phyloP scores from a whole-genome alignment of 306 rosid genomes.

The Sesbania bispinosa region DNA sequence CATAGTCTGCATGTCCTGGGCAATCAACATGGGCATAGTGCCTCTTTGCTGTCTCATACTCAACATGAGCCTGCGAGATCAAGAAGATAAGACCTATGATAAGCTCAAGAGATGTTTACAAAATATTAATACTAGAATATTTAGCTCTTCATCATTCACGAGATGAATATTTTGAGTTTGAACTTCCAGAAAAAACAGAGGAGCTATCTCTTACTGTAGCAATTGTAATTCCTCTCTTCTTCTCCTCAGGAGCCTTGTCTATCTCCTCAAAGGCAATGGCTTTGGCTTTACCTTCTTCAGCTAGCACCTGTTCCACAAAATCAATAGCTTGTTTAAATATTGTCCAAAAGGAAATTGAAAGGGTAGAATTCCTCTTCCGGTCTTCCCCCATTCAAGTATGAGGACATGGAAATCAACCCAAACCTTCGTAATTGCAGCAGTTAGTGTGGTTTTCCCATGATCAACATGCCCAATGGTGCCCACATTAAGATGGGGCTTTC shows the following conservation, averaged over 20 bases:
- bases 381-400: not conserved
- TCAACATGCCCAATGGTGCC: constrained; percentile 97
- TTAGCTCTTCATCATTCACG: not conserved
- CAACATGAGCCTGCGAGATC: constrained; percentile 84
- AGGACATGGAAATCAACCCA: constrained; percentile 10
- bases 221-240: constrained; percentile 95
- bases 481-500: constrained; percentile 93
- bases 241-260: constrained; percentile 98
- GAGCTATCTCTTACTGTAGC: constrained; percentile 53
- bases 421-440: constrained; percentile 98
- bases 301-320: constrained; percentile 55
- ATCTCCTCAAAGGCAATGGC: constrained; percentile 94
- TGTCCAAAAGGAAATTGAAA: not conserved
- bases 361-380: not conserved
- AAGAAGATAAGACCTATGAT: not conserved
- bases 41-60: constrained; percentile 85
- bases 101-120: not conserved
- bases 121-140: not conserved
- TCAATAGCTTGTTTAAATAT: not conserved
- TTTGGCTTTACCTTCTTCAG: constrained; percentile 97
- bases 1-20: constrained; percentile 99
- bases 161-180: constrained; percentile 8
- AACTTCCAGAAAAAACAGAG: not conserved
- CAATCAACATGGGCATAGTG: constrained; percentile 99
- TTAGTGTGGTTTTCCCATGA: constrained; percentile 94